A percentile compares a stretch with the other conserved stretches of the same genome.
Conservation (phyloP, 2,329 filamentous ascomycete species). For the Daldinia sp. region DNA sequence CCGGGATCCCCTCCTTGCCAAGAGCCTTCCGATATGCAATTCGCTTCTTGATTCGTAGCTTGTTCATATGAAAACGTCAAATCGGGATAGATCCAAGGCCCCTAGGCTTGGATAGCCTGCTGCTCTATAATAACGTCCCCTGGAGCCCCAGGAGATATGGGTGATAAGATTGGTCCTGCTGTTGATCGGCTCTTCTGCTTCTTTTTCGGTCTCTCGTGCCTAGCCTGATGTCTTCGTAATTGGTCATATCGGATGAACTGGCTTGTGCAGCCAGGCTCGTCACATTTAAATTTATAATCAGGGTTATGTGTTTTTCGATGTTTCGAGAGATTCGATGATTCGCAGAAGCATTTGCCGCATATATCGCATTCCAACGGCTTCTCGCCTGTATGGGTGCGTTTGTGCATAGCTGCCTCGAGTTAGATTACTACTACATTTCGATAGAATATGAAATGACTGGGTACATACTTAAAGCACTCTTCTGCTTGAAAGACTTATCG, state of each 20-base stretch:
- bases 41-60: background rate
- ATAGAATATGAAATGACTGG: background rate
- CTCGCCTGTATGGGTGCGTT: slow-evolving; percentile 70
- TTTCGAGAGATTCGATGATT: slow-evolving; percentile 73
- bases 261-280: slow-evolving; percentile 58
- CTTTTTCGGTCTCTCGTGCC: slow-evolving; percentile 53
- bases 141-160: slow-evolving; percentile 13
- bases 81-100: background rate
- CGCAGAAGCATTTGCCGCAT: slow-evolving; percentile 67
- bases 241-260: slow-evolving; percentile 69
- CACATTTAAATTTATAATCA: slow-evolving; percentile 60
- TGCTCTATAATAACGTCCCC: slow-evolving; percentile 1
- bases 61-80: background rate
- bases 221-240: slow-evolving; percentile 55
- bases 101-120: background rate
- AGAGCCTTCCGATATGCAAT: background rate
- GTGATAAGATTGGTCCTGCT: background rate
- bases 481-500: slow-evolving; percentile 69
- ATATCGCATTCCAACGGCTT: slow-evolving; percentile 68
- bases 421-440: slow-evolving; percentile 24
- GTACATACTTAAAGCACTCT: slow-evolving; percentile 69
- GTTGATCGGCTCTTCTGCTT: slow-evolving; percentile 27
- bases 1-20: background rate
- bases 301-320: slow-evolving; percentile 68
- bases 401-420: slow-evolving; percentile 67